phyloP scores from a whole-genome alignment of 2,329 filamentous ascomycete genomes.

The Fusarium sp. region DNA sequence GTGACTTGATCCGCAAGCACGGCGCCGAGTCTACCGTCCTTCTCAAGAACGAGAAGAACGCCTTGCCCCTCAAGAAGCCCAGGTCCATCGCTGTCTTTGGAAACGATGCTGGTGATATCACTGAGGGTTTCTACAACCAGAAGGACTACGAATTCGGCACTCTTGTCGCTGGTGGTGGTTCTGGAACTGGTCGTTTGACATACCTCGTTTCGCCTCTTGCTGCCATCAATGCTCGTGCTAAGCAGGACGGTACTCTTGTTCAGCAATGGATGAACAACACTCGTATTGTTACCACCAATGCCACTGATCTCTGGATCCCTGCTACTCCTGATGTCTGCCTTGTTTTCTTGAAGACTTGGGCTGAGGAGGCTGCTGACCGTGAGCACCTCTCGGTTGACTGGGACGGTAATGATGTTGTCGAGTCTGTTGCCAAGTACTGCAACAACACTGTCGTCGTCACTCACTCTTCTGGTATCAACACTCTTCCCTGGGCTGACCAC shows the following conservation, averaged over 20 bases:
- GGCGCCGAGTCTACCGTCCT: slow-evolving; percentile 68
- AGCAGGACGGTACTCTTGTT: slow-evolving; percentile 55
- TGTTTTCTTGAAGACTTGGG: slow-evolving; percentile 71
- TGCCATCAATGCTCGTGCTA: slow-evolving; percentile 56
- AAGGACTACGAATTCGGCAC: slow-evolving; percentile 68
- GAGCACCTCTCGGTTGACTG: slow-evolving; percentile 64
- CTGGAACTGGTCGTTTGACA: slow-evolving; percentile 50
- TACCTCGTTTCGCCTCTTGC: slow-evolving; percentile 49
- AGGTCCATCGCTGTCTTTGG: slow-evolving; percentile 65
- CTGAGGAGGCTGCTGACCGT: slow-evolving; percentile 69
- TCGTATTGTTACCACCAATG: slow-evolving; percentile 46
- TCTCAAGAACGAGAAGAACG: slow-evolving; percentile 73
- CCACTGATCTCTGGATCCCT: slow-evolving; percentile 56
- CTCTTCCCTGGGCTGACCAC: slow-evolving; percentile 73
- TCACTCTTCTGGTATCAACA: slow-evolving; percentile 72
- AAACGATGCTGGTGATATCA: slow-evolving; percentile 59
- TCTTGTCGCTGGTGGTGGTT: slow-evolving; percentile 66
- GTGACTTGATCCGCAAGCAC: slow-evolving; percentile 63
- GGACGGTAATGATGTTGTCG: slow-evolving; percentile 67
- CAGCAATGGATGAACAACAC: slow-evolving; percentile 58
- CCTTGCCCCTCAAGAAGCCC: slow-evolving; percentile 66
- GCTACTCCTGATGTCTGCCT: slow-evolving; percentile 69
- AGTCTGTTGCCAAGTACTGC: slow-evolving; percentile 67
- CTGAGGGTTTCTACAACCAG: slow-evolving; percentile 71
- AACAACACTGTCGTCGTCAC: slow-evolving; percentile 71